These are phyloP conservation scores for Phytophthora fragariae DNA, from an alignment of 352 stramenopile species.

Conservation along the genomic window DNA sequence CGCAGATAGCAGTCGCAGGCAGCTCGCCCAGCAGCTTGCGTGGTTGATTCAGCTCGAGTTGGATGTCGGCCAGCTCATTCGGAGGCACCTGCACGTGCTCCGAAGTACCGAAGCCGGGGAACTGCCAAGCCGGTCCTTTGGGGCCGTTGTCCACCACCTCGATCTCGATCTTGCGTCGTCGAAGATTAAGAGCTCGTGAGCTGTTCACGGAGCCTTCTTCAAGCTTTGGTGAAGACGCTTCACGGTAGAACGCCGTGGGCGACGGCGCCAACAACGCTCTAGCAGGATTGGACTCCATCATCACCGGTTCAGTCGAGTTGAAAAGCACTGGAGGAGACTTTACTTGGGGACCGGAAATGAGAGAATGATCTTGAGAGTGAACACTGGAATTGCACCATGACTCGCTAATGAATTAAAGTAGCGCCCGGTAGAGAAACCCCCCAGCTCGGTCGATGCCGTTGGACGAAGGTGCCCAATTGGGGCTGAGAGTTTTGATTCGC, in stretches of 20 bases:
- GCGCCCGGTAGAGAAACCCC: not conserved
- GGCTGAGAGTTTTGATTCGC: slow-evolving; percentile 1
- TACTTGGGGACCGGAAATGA: not conserved
- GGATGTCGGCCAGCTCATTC: slow-evolving; percentile 41
- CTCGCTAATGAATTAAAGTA: not conserved
- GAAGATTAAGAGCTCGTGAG: slow-evolving; percentile 34
- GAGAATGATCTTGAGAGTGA: not conserved
- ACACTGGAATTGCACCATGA: not conserved
- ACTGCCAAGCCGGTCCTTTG: slow-evolving; percentile 46
- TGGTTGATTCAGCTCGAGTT: slow-evolving; percentile 35
- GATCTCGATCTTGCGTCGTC: slow-evolving; percentile 53
- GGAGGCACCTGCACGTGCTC: slow-evolving; percentile 43
- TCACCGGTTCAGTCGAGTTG: not conserved
- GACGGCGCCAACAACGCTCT: slow-evolving; percentile 11
- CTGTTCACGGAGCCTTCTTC: slow-evolving; percentile 18
- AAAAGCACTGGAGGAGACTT: not conserved
- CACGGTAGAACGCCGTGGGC: not conserved
- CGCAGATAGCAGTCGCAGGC: slow-evolving; percentile 85
- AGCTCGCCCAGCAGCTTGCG: slow-evolving; percentile 60
- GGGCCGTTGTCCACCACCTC: slow-evolving; percentile 39
- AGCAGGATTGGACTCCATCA: not conserved
- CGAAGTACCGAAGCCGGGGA: slow-evolving; percentile 43
- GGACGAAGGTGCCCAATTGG: not conserved
- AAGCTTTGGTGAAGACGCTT: slow-evolving; percentile 3
- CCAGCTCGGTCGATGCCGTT: not conserved